These are phyloP conservation scores for Penicillium sp. DNA, from an alignment of 2,329 filamentous ascomycete genomes.

Conservation along the genomic window DNA sequence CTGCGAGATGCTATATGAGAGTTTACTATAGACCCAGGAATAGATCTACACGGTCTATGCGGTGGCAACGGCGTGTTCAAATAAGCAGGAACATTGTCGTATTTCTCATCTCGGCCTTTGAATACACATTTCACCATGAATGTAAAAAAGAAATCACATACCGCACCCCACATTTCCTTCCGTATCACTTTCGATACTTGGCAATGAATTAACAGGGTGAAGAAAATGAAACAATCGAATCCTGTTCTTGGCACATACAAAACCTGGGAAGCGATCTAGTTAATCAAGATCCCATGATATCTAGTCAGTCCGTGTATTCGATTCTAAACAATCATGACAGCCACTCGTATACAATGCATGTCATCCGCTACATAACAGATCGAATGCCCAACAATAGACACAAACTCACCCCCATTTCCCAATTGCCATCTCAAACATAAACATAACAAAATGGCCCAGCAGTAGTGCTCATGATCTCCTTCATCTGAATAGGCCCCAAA, in stretches of 20 bases:
- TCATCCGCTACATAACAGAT: too few relatives aligned
- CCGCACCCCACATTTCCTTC: background rate
- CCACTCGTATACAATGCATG: too few relatives aligned
- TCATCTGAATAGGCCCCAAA: slow-evolving; percentile 33
- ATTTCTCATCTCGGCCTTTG: background rate
- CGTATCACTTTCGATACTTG: too few relatives aligned
- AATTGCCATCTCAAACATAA: slow-evolving; percentile 31
- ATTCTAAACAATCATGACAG: too few relatives aligned
- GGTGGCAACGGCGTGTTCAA: background rate
- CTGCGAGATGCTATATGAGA: background rate
- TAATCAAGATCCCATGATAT: too few relatives aligned
- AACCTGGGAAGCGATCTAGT: too few relatives aligned
- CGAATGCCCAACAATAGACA: background rate
- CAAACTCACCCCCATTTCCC: background rate
- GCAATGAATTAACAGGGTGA: too few relatives aligned
- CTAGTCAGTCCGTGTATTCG: too few relatives aligned
- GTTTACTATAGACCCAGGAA: background rate
- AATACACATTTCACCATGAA: background rate
- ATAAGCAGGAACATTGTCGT: background rate
- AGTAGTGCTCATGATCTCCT: slow-evolving; percentile 43
- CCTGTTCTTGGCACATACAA: background rate
- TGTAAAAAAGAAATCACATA: background rate
- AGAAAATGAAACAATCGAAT: background rate
- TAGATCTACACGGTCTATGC: background rate
- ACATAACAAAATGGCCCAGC: slow-evolving; percentile 50